These are phyloP conservation scores for Somion occarium DNA, from an alignment of 1,284 basidiomycete species.

Conservation along the genomic window DNA sequence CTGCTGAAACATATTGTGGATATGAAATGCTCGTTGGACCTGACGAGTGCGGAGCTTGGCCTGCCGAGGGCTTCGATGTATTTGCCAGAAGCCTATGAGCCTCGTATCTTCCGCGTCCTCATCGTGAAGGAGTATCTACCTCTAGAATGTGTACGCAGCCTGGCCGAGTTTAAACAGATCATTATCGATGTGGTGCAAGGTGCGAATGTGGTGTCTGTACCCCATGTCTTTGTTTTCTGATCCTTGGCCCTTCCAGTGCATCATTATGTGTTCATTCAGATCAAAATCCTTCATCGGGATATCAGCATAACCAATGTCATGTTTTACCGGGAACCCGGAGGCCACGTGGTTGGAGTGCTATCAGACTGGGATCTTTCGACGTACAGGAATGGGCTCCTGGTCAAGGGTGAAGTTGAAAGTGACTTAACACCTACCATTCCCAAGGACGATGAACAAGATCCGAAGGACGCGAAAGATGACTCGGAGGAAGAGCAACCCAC, in stretches of 20 bases:
- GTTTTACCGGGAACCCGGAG: conserved; percentile 11
- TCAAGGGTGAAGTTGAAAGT: no score
- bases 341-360: conserved; percentile 18
- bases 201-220: conserved; percentile 12
- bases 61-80: conserved; percentile 4
- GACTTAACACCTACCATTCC: no score
- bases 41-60: neutral
- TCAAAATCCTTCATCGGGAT: conserved; percentile 20
- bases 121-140: conserved; percentile 12
- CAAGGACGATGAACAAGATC: neutral
- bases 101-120: conserved; percentile 9
- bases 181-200: conserved; percentile 21
- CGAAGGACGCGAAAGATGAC: no score
- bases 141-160: conserved; percentile 16
- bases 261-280: conserved; percentile 5
- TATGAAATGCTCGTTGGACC: conserved; percentile 9
- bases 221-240: neutral
- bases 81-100: neutral
- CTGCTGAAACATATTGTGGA: conserved; percentile 7
- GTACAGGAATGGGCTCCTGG: neutral
- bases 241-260: conserved; percentile 5
- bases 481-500: neutral
- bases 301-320: conserved; percentile 28
- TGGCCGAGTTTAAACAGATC: conserved; percentile 20
- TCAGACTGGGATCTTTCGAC: conserved; percentile 22